Conservation (phyloP, 2,329 filamentous ascomycete genomes). For the Phialemonium atrogriseum region DNA sequence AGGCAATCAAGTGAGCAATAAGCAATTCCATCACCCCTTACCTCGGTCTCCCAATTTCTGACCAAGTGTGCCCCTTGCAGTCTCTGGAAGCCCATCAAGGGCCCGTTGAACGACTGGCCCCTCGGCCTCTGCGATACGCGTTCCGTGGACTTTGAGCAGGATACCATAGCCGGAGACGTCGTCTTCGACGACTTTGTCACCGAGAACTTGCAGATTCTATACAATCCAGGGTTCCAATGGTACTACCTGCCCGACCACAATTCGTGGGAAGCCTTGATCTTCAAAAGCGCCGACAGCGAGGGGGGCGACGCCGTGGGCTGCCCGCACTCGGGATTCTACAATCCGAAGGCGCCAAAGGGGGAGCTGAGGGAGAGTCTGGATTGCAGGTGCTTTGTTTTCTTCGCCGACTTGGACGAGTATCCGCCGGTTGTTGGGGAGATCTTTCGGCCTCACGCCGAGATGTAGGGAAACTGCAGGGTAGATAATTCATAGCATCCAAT, state of each 20-base stretch:
- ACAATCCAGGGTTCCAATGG: neutral
- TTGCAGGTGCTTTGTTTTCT: too few relatives aligned
- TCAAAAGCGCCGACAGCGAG: neutral
- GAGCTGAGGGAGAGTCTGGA: constrained; percentile 1
- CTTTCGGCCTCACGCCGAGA: too few relatives aligned
- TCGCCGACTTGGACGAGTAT: too few relatives aligned
- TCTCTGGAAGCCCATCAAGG: neutral
- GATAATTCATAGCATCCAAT: too few relatives aligned
- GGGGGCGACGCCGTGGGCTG: neutral
- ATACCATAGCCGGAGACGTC: neutral
- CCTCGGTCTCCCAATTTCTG: too few relatives aligned
- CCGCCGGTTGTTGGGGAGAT: too few relatives aligned
- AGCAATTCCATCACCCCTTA: neutral
- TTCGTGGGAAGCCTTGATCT: neutral
- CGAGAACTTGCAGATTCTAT: neutral
- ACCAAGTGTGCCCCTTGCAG: neutral
- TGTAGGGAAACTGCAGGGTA: too few relatives aligned
- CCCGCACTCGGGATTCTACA: neutral
- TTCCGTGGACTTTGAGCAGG: constrained; percentile 1
- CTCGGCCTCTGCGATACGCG: constrained; percentile 1
- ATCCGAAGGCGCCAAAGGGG: neutral
- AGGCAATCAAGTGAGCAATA: constrained; percentile 1
- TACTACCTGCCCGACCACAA: constrained; percentile 1
- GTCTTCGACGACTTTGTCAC: constrained; percentile 1
- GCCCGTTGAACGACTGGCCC: neutral